phyloP scores from a whole-genome alignment of 2,329 filamentous ascomycete species.

The Fusarium penzigii region DNA sequence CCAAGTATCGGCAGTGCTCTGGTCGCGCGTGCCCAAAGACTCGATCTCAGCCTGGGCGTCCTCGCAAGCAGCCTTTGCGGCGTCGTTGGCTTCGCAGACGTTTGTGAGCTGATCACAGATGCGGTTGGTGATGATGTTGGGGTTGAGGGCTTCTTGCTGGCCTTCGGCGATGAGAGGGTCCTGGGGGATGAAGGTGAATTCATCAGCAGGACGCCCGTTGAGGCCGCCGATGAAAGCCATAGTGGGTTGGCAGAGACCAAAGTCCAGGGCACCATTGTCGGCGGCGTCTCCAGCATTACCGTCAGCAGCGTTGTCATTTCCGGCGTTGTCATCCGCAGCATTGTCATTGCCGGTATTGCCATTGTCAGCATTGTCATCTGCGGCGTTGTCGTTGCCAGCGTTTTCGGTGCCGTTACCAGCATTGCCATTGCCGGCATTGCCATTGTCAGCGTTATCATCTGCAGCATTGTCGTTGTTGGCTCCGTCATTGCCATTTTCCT shows the following conservation, averaged over 20 bases:
- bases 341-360: conserved; percentile 26
- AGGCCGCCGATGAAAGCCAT: conserved; percentile 61
- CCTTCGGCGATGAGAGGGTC: conserved; percentile 59
- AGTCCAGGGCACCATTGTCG: conserved; percentile 45
- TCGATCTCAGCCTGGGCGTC: conserved; percentile 54
- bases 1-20: conserved; percentile 49
- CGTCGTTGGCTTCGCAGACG: conserved; percentile 63
- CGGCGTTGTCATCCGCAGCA: conserved; percentile 1
- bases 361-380: conserved; percentile 31
- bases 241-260: conserved; percentile 56
- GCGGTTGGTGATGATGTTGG: conserved; percentile 72
- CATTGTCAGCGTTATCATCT: neutral
- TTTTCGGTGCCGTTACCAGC: too few relatives aligned
- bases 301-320: conserved; percentile 22
- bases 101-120: conserved; percentile 70
- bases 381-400: conserved; percentile 16
- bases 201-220: conserved; percentile 54
- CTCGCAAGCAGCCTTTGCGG: conserved; percentile 55
- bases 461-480: neutral
- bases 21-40: conserved; percentile 50
- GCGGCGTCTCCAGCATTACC: conserved; percentile 33
- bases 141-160: conserved; percentile 69
- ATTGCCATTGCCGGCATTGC: conserved; percentile 19
- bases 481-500: neutral
- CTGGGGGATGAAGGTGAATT: conserved; percentile 69